Conservation (phyloP, 331 rosid genomes). For the Quercus tomentella region DNA sequence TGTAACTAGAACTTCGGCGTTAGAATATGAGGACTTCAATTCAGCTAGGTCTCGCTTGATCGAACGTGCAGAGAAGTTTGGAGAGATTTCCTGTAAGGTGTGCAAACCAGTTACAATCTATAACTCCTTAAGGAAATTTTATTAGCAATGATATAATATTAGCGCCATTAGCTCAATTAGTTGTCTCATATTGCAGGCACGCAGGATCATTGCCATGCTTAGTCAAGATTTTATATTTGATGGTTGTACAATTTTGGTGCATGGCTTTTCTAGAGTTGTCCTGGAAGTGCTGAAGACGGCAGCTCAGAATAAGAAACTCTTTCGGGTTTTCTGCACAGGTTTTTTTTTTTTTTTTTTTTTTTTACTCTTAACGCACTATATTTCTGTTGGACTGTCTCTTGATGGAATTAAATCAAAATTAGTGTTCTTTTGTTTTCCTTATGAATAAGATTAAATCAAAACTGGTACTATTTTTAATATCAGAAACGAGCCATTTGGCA, state of each 20-base stretch:
- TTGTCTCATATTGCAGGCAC: conserved; percentile 52
- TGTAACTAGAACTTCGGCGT: conserved; percentile 83
- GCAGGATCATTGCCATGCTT: conserved; percentile 75
- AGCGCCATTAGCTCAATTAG: not conserved
- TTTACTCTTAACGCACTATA: not conserved
- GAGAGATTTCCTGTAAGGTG: conserved; percentile 84
- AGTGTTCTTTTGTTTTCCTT: too few species aligned
- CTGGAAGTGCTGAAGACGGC: conserved; percentile 77
- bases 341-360: not conserved
- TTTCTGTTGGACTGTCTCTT: too few species aligned
- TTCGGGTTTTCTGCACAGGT: conserved; percentile 95
- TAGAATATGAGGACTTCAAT: conserved; percentile 87
- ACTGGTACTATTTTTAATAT: not conserved
- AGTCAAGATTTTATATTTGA: conserved; percentile 87
- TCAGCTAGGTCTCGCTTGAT: conserved; percentile 79
- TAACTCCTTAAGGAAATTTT: not conserved
- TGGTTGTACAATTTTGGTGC: conserved; percentile 92
- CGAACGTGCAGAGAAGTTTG: conserved; percentile 94
- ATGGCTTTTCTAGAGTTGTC: conserved; percentile 92
- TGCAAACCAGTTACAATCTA: not conserved
- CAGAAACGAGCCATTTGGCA: not conserved
- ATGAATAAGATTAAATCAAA: not conserved
- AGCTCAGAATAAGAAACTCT: conserved; percentile 71
- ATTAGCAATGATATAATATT: not conserved
- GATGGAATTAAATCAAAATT: not conserved